These are phyloP conservation scores for Pythium utonaiense DNA, from an alignment of 352 stramenopile genomes.

Conservation along the genomic window DNA sequence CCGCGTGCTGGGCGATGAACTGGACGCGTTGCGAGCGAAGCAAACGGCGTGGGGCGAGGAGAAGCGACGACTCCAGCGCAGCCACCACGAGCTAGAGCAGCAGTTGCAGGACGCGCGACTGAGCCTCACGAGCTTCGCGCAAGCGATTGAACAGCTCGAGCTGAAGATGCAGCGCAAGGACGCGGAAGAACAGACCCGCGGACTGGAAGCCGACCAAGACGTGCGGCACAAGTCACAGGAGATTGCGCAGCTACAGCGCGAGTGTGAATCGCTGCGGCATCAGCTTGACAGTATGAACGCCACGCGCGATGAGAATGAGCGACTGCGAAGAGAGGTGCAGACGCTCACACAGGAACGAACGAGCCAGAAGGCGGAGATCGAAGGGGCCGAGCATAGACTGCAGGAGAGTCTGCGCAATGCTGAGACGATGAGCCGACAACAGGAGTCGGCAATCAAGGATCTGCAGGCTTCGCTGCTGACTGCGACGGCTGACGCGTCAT, in stretches of 20 bases:
- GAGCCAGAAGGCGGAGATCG: conserved; percentile 26
- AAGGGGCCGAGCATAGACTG: conserved; percentile 1
- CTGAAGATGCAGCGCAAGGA: conserved; percentile 77
- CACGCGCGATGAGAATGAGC: conserved; percentile 7
- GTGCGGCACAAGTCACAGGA: conserved; percentile 39
- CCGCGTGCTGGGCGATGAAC: conserved; percentile 50
- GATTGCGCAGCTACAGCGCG: conserved; percentile 23
- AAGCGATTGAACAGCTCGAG: conserved; percentile 73
- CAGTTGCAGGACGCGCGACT: conserved; percentile 56
- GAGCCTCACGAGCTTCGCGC: conserved; percentile 54
- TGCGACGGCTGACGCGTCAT: not conserved
- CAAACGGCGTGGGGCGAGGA: conserved; percentile 43
- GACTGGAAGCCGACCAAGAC: conserved; percentile 50
- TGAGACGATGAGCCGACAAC: conserved; percentile 16
- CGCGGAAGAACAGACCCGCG: conserved; percentile 52
- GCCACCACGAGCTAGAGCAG: conserved; percentile 46
- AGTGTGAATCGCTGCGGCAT: conserved; percentile 25
- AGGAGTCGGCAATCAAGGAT: conserved; percentile 15
- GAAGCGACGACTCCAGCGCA: conserved; percentile 35
- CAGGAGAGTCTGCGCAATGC: conserved; percentile 20
- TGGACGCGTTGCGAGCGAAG: conserved; percentile 43
- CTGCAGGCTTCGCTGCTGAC: conserved; percentile 38
- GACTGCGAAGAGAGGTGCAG: conserved; percentile 12
- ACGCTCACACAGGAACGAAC: conserved; percentile 31
- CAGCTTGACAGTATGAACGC: conserved; percentile 6